Conservation (phyloP, 1,284 basidiomycete genomes). For the Filobasidium uniguttulatum region DNA sequence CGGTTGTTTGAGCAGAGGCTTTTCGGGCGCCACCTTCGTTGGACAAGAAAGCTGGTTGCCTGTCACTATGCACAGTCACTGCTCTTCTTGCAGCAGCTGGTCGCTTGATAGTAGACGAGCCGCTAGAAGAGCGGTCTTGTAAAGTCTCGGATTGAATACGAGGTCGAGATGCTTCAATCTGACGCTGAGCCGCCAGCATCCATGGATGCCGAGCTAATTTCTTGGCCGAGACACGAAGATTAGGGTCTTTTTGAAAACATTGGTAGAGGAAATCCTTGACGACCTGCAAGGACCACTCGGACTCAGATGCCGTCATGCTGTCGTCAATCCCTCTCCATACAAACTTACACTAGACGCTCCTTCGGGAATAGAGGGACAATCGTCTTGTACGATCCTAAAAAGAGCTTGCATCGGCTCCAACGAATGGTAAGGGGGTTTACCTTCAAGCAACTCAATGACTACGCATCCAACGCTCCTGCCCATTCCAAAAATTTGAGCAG, state of each 20-base stretch:
- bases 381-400: slow-evolving; percentile 95
- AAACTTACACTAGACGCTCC: slow-evolving; percentile 55
- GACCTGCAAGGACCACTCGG: slow-evolving; percentile 34
- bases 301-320: background rate
- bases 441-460: slow-evolving; percentile 89
- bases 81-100: too few species aligned
- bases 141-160: too few species aligned
- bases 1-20: too few species aligned
- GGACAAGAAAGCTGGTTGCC: too few species aligned
- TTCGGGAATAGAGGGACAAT: slow-evolving; percentile 88
- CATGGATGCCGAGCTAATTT: slow-evolving; percentile 87
- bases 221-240: slow-evolving; percentile 82
- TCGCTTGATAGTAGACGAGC: too few species aligned
- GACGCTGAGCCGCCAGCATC: slow-evolving; percentile 76
- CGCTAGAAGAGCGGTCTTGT: too few species aligned
- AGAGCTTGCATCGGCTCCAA: slow-evolving; percentile 96
- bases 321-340: background rate
- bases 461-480: slow-evolving; percentile 92
- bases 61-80: too few species aligned
- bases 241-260: slow-evolving; percentile 96
- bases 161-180: slow-evolving; percentile 44
- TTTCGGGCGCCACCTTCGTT: too few species aligned
- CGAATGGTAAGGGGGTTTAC: slow-evolving; percentile 88
- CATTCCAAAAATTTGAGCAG: slow-evolving; percentile 3
- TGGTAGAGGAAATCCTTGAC: slow-evolving; percentile 94